Evolutionary conservation across 2,329 filamentous ascomycete genomes (phyloP).

Genomic region (Alternaria viburni): DNA sequence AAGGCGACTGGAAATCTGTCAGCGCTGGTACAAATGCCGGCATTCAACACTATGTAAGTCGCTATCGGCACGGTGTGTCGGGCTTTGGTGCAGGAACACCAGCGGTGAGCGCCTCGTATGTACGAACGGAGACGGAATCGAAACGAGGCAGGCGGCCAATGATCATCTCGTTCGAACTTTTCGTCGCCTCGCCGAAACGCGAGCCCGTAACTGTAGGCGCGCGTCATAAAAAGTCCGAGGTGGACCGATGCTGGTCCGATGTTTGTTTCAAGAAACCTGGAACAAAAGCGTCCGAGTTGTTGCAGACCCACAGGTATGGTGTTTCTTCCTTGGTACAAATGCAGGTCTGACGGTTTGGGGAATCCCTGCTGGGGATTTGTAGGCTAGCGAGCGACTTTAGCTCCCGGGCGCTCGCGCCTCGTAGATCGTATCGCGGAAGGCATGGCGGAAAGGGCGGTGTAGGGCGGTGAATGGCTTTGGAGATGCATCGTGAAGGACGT

Average conservation of each 20-base stretch:
- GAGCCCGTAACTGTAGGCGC: not conserved
- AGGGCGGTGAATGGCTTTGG: conserved; percentile 26
- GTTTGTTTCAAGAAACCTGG: conserved; percentile 4
- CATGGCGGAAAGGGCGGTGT: conserved; percentile 21
- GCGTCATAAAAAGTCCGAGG: conserved; percentile 5
- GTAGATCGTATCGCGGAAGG: conserved; percentile 9
- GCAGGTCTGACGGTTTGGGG: conserved; percentile 5
- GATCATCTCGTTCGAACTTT: not conserved
- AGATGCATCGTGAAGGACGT: not conserved
- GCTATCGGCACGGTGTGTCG: not conserved
- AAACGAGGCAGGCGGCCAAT: conserved; percentile 6
- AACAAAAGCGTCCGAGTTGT: conserved; percentile 1
- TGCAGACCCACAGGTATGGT: conserved; percentile 4
- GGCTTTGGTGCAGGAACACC: conserved; percentile 2
- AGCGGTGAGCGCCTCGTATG: conserved; percentile 19
- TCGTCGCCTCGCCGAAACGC: not conserved
- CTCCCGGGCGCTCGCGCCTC: conserved; percentile 11
- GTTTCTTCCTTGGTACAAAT: conserved; percentile 1
- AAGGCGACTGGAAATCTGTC: not conserved
- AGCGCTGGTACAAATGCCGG: not conserved
- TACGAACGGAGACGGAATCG: not conserved
- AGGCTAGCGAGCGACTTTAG: conserved; percentile 8
- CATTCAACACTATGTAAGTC: not conserved
- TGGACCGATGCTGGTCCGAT: conserved; percentile 4
- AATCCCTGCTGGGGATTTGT: conserved; percentile 9